Percentiles rank a stretch among this genome's conserved stretches.
Conservation (phyloP, 305 asterid genomes). For the Rubia balearica region DNA sequence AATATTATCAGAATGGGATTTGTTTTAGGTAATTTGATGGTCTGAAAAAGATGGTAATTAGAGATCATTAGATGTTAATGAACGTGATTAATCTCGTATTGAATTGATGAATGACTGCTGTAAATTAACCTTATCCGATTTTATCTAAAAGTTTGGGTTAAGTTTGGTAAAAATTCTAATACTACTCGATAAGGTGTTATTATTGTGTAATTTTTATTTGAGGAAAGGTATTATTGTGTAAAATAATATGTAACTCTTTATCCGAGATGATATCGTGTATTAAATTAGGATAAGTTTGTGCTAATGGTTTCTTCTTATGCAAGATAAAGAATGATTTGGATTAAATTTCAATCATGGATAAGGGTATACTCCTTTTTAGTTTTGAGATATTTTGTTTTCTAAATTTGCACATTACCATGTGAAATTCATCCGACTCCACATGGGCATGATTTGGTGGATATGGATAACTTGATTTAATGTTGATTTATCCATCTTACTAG, state of each 20-base stretch:
- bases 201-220: no score
- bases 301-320: background rate
- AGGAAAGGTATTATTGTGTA: no score
- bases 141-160: background rate
- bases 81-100: background rate
- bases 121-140: no score
- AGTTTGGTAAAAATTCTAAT: background rate
- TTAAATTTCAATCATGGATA: background rate
- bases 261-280: no score
- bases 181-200: no score
- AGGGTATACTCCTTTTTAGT: background rate
- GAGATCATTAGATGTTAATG: background rate
- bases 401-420: background rate
- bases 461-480: background rate
- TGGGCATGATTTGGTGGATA: background rate
- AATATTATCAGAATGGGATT: background rate
- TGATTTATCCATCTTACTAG: background rate
- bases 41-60: background rate
- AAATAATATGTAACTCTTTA: no score
- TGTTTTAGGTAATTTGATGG: background rate
- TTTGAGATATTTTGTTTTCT: background rate
- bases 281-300: no score
- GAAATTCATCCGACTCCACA: background rate
- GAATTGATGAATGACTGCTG: no score
- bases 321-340: background rate